Percentiles rank a stretch among this genome's conserved stretches.
Evolutionary conservation across 805 yeast genomes (phyloP).

Genomic region (Candida tammaniensis): DNA sequence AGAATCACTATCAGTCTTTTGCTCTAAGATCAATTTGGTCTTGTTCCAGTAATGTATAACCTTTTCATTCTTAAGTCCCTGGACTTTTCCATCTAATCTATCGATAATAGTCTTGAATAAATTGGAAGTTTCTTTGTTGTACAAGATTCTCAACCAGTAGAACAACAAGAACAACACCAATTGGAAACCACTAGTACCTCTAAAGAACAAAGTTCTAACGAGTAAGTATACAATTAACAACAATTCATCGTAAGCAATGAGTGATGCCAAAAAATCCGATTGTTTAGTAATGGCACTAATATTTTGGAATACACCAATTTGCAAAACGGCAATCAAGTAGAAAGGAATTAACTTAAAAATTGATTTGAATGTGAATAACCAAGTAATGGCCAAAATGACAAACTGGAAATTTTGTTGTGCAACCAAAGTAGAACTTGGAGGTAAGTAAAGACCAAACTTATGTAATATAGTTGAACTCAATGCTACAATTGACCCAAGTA

Average conservation of each 20-base stretch:
- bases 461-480: conserved; percentile 53
- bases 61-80: conserved; percentile 44
- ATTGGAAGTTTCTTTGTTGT: conserved; percentile 44
- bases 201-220: conserved; percentile 58
- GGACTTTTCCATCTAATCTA: conserved; percentile 42
- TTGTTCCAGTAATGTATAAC: conserved; percentile 37
- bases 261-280: conserved; percentile 37
- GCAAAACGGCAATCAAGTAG: conserved; percentile 55
- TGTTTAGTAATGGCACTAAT: conserved; percentile 38
- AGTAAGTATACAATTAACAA: conserved; percentile 50
- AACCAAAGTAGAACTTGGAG: conserved; percentile 60
- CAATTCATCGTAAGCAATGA: conserved; percentile 62
- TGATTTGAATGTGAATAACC: conserved; percentile 66
- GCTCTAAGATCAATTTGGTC: conserved; percentile 26
- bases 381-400: conserved; percentile 49
- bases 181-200: conserved; percentile 70
- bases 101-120: conserved; percentile 41
- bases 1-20: conserved; percentile 19
- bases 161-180: conserved; percentile 54
- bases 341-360: conserved; percentile 65
- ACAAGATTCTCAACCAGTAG: conserved; percentile 71
- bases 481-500: conserved; percentile 55
- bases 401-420: conserved; percentile 78
- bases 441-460: conserved; percentile 57
- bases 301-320: conserved; percentile 43